These are phyloP conservation scores for Ilyonectria robusta DNA, from an alignment of 2,329 filamentous ascomycete genomes.

Conservation along the genomic window DNA sequence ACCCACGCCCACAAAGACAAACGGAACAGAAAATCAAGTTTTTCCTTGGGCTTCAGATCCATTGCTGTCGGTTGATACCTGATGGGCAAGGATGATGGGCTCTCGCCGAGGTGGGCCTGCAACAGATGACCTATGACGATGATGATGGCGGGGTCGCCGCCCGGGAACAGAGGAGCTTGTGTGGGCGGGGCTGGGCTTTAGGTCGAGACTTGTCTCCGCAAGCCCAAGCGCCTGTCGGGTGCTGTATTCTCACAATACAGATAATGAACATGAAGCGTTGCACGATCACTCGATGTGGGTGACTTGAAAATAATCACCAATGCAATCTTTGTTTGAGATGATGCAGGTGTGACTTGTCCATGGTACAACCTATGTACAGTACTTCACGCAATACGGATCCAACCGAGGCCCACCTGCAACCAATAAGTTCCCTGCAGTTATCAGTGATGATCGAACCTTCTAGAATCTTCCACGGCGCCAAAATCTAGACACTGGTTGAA, in stretches of 20 bases:
- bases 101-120: conserved; percentile 20
- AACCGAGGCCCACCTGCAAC: not conserved
- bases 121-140: conserved; percentile 44
- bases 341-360: conserved; percentile 14
- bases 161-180: conserved; percentile 5
- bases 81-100: conserved; percentile 26
- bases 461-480: conserved; percentile 44
- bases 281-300: not conserved
- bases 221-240: conserved; percentile 2
- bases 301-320: not conserved
- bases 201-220: not conserved
- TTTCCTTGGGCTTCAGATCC: conserved; percentile 21
- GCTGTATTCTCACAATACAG: not conserved
- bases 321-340: not conserved
- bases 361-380: not conserved
- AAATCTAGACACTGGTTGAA: not conserved
- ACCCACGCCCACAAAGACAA: not conserved
- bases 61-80: conserved; percentile 42
- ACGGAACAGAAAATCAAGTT: conserved; percentile 3
- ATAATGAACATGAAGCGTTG: too few species aligned
- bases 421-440: conserved; percentile 17
- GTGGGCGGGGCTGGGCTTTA: conserved; percentile 8
- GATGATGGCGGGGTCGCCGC: conserved; percentile 34
- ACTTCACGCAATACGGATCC: not conserved
- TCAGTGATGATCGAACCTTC: conserved; percentile 41